Evolutionary conservation across 176 grass and related monocot species (phyloP), one percentile per base, ranked within the genome.

Genomic region (Canna indica): DNA sequence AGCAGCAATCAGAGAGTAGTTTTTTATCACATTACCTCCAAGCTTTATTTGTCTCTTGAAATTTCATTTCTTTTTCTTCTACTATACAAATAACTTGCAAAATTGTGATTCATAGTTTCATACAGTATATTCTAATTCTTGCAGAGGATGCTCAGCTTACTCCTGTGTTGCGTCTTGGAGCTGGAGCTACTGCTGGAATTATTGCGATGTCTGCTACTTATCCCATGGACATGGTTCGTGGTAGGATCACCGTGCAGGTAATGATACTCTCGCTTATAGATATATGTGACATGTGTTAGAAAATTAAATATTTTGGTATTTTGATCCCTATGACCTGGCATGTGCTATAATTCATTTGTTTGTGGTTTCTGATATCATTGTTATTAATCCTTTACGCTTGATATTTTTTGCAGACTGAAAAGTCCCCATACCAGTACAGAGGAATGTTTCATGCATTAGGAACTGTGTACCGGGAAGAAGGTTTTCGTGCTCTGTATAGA

Each of bases 181-280:
- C 95, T 75, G 95, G 95, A 78, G 95, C 95, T 24, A 90, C 82
- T 88, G 95, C 95, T 72, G 95, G 95, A 81, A 99, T 94, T 22
- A 99, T 99, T 73, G 95, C 95, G 59, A 99, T 99, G 95, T 99
- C 95, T 84, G 87, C 90, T 63, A 94, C 95, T 67, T 99, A 99
- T 80, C 95, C 95, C 0, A 99, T 99, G 95, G 95, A 99, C 86
- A 99, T 99, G 95, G 95, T 99, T 76, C 88, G 95, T 72, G 95
- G 95, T 35, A 83, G 95, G 80, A 99, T 99, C 67, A 99, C 95
- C 26, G 95, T 99, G 46, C 95, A 99, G 95, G 95, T 96, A 76
- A 9, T 41, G 36, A 46, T 39, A 83, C 1, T 31, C 47, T 69
- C 76, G 69, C 24, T 17, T 36, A 32, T 28, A 42, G 22, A 11